phyloP scores from a whole-genome alignment of 345 rosid genomes.

The Kernera saxatilis region DNA sequence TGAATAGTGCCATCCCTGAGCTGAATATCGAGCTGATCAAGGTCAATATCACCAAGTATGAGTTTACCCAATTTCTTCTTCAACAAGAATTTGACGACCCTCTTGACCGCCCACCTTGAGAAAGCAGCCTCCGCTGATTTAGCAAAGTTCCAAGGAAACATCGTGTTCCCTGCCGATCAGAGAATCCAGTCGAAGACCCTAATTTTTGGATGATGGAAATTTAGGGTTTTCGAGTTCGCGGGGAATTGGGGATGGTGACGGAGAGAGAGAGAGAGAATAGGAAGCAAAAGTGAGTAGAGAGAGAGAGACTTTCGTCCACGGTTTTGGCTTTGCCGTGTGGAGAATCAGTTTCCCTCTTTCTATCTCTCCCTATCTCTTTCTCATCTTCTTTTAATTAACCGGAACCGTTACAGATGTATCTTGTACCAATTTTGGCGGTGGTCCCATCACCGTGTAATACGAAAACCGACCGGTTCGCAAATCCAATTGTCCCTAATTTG shows the following conservation, averaged over 20 bases:
- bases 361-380: not conserved
- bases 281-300: constrained; percentile 13
- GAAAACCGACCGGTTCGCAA: constrained; percentile 1
- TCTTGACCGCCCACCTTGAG: constrained; percentile 87
- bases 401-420: not conserved
- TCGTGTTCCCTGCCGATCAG: constrained; percentile 4
- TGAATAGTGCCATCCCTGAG: constrained; percentile 70
- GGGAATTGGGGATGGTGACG: constrained; percentile 11
- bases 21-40: constrained; percentile 92
- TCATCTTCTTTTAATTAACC: not conserved
- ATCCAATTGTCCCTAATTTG: not conserved
- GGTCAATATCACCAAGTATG: constrained; percentile 80
- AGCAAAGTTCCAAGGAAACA: constrained; percentile 49
- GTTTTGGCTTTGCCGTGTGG: constrained; percentile 20
- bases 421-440: not conserved
- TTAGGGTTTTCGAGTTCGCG: constrained; percentile 19
- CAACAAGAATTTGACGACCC: constrained; percentile 68
- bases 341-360: not conserved
- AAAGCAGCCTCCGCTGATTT: constrained; percentile 73
- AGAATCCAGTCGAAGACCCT: not conserved
- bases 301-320: not conserved
- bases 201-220: not conserved
- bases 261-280: not conserved
- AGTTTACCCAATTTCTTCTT: constrained; percentile 91
- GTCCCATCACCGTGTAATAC: not conserved